Conservation (phyloP, 768 basidiomycete genomes). For the Paxillus ammoniavirescens region DNA sequence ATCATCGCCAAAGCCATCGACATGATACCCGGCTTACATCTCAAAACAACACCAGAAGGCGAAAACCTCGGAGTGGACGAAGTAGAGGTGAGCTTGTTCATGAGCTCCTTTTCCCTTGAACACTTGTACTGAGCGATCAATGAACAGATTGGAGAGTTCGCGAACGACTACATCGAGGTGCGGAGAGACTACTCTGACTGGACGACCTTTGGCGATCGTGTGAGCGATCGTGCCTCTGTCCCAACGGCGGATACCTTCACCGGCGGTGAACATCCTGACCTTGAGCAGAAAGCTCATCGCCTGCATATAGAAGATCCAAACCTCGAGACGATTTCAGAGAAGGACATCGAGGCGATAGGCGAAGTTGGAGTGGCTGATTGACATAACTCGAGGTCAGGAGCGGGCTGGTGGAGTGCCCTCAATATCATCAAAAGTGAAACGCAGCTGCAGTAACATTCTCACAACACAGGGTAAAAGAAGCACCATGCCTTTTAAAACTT, state of each 20-base stretch:
- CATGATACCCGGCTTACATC: slow-evolving; percentile 53
- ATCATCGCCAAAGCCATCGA: slow-evolving; percentile 57
- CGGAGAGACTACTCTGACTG: slow-evolving; percentile 64
- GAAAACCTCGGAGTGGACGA: slow-evolving; percentile 70
- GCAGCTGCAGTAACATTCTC: no score
- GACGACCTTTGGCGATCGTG: slow-evolving; percentile 29
- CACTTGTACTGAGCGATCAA: not conserved
- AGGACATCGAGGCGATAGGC: not conserved
- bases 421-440: no score
- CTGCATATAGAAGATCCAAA: slow-evolving; percentile 12
- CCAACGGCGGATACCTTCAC: slow-evolving; percentile 10
- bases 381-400: not conserved
- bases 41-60: slow-evolving; percentile 52
- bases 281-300: not conserved
- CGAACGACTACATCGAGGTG: slow-evolving; percentile 67
- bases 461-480: no score
- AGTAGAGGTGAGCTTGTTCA: slow-evolving; percentile 50
- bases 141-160: slow-evolving; percentile 63
- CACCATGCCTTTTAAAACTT: no score
- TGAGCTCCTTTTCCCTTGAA: not conserved
- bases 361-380: not conserved
- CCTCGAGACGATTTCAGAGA: slow-evolving; percentile 11
- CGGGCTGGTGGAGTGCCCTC: no score
- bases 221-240: slow-evolving; percentile 5
- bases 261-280: slow-evolving; percentile 38